Evolutionary conservation across 169 alveolate genomes (phyloP).

Genomic region (Plasmodium malariae): DNA sequence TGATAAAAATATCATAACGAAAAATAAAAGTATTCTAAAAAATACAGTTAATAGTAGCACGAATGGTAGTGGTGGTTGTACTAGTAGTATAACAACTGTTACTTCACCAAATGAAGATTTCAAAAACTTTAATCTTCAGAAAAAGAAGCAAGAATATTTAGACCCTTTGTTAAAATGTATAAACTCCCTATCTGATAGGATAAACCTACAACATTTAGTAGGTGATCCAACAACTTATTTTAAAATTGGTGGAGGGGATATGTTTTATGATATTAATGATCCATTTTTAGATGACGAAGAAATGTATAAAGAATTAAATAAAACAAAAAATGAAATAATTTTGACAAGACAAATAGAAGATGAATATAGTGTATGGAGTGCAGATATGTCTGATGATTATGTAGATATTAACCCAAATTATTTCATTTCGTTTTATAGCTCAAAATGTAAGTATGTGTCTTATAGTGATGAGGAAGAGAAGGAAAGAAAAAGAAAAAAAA

Average conservation of each 20-base stretch:
- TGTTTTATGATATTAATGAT: conserved; percentile 88
- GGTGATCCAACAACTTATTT: conserved; percentile 86
- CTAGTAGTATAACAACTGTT: background rate
- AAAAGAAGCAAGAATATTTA: conserved; percentile 83
- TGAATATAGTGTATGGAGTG: conserved; percentile 87
- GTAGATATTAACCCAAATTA: conserved; percentile 53
- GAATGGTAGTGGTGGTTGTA: background rate
- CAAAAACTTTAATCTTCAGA: conserved; percentile 80
- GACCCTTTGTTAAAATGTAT: conserved; percentile 85
- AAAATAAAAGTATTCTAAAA: conserved; percentile 20
- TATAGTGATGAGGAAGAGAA: conserved; percentile 34
- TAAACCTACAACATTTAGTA: conserved; percentile 84
- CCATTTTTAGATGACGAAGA: conserved; percentile 86
- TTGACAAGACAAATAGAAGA: conserved; percentile 81
- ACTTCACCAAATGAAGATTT: conserved; percentile 25
- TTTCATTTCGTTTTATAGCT: conserved; percentile 64
- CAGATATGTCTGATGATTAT: conserved; percentile 80
- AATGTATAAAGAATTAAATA: conserved; percentile 81
- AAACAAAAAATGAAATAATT: conserved; percentile 80
- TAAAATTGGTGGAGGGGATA: conserved; percentile 86
- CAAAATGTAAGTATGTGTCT: conserved; percentile 51
- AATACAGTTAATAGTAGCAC: background rate
- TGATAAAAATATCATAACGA: conserved; percentile 15
- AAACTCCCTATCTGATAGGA: conserved; percentile 84
- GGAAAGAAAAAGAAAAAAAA: background rate